Percentiles rank a stretch among this genome's conserved stretches.
Conservation (phyloP, 1,284 basidiomycete genomes). For the Moesziomyces globuligerus region DNA sequence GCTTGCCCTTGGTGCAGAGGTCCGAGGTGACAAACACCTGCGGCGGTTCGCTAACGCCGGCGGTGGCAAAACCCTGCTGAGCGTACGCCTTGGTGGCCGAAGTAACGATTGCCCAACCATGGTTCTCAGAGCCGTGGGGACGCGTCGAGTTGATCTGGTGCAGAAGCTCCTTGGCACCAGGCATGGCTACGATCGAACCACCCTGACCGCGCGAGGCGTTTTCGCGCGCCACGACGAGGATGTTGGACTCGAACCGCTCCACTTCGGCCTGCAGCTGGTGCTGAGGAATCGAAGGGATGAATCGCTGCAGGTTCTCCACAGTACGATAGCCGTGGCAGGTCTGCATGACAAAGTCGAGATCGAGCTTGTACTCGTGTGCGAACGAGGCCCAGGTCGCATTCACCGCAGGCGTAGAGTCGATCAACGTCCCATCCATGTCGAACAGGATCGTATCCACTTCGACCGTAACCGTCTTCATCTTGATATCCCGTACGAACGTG, state of each 20-base stretch:
- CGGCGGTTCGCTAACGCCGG: conserved; percentile 41
- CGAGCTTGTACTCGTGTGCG: conserved; percentile 60
- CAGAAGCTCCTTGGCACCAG: conserved; percentile 60
- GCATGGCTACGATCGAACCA: conserved; percentile 64
- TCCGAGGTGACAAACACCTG: conserved; percentile 62
- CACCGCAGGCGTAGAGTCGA: conserved; percentile 65
- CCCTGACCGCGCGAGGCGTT: conserved; percentile 35
- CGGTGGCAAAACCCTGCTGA: conserved; percentile 56
- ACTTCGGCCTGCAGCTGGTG: conserved; percentile 54
- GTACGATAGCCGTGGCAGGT: conserved; percentile 64
- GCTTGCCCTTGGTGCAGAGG: conserved; percentile 60
- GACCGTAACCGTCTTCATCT: conserved; percentile 36
- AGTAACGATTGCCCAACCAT: conserved; percentile 67
- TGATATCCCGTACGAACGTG: neutral
- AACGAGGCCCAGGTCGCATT: conserved; percentile 63
- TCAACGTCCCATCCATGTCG: conserved; percentile 67
- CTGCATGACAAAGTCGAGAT: conserved; percentile 61
- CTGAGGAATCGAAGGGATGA: conserved; percentile 57
- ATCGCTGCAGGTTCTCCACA: conserved; percentile 61
- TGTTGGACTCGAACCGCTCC: conserved; percentile 59
- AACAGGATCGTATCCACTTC: conserved; percentile 64
- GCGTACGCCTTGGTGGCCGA: conserved; percentile 65
- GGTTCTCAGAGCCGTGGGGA: conserved; percentile 16
- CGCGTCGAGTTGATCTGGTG: conserved; percentile 49
- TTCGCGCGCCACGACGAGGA: conserved; percentile 59